These are phyloP conservation scores for Meripilus lineatus DNA, from an alignment of 1,284 basidiomycete genomes.

Conservation along the genomic window DNA sequence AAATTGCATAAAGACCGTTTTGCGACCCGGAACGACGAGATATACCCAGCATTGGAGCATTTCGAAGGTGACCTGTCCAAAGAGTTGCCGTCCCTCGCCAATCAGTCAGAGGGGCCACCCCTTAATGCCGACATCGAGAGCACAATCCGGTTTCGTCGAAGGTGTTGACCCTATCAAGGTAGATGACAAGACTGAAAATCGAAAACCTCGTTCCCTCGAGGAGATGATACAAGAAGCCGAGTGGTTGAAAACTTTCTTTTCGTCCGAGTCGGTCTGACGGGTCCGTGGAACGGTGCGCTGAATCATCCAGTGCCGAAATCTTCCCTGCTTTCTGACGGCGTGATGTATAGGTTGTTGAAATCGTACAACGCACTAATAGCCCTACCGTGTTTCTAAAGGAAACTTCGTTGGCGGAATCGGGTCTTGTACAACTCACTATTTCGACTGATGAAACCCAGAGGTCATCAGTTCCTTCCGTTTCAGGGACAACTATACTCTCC, in stretches of 20 bases:
- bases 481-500: no score
- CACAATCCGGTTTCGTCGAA: constrained; percentile 2
- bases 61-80: constrained; percentile 49
- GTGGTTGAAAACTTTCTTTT: constrained; percentile 31
- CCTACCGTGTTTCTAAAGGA: no score
- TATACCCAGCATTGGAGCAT: constrained; percentile 75
- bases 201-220: constrained; percentile 52
- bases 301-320: no score
- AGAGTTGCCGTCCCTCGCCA: constrained; percentile 29
- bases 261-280: no score
- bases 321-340: no score
- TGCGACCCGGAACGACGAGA: constrained; percentile 61
- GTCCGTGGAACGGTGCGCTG: no score
- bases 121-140: constrained; percentile 31
- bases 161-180: constrained; percentile 43
- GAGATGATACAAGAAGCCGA: constrained; percentile 33
- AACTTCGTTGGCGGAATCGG: no score
- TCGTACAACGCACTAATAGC: no score
- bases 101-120: constrained; percentile 78
- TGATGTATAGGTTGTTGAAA: no score
- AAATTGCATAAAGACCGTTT: constrained; percentile 65
- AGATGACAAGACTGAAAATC: constrained; percentile 75
- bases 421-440: no score
- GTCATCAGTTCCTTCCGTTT: no score
- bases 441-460: no score